phyloP scores from a whole-genome alignment of 805 yeast genomes.

The Saccharomycopsis fermentans region DNA sequence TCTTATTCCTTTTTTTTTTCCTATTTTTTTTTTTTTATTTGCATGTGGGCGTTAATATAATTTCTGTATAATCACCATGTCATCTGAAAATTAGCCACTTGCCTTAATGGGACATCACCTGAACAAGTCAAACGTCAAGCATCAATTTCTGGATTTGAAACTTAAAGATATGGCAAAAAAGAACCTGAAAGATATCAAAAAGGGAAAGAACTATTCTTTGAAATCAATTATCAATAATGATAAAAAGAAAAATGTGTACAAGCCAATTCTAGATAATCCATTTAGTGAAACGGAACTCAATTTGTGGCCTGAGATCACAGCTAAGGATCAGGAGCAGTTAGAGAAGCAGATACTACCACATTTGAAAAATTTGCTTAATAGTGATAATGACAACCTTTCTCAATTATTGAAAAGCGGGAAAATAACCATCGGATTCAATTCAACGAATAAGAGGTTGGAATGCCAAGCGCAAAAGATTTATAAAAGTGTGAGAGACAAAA shows the following conservation, averaged over 20 bases:
- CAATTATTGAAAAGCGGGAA: not conserved
- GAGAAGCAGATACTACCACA: slow-evolving; percentile 1
- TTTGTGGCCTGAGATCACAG: not conserved
- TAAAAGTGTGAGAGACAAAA: not conserved
- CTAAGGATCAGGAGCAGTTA: not conserved
- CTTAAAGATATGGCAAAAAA: not conserved
- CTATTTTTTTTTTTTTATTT: not conserved
- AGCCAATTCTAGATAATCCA: slow-evolving; percentile 17
- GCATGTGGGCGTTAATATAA: not conserved
- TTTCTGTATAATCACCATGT: not conserved
- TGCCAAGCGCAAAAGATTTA: slow-evolving; percentile 7
- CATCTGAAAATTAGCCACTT: not conserved
- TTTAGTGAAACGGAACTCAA: not conserved
- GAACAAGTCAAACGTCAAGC: too few relatives aligned
- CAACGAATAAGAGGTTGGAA: slow-evolving; percentile 9
- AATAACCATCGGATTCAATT: slow-evolving; percentile 11
- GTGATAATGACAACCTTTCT: not conserved
- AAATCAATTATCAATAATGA: slow-evolving; percentile 6
- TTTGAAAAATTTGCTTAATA: not conserved
- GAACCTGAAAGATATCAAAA: not conserved
- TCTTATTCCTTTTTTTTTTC: not conserved
- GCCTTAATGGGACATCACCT: too few relatives aligned
- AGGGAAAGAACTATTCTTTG: not conserved
- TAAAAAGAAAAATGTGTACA: slow-evolving; percentile 12
- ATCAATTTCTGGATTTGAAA: not conserved